A percentile compares a stretch with the other conserved stretches of the same genome.
Conservation (phyloP, 2,329 filamentous ascomycete genomes). For the Microdochium bolleyi region DNA sequence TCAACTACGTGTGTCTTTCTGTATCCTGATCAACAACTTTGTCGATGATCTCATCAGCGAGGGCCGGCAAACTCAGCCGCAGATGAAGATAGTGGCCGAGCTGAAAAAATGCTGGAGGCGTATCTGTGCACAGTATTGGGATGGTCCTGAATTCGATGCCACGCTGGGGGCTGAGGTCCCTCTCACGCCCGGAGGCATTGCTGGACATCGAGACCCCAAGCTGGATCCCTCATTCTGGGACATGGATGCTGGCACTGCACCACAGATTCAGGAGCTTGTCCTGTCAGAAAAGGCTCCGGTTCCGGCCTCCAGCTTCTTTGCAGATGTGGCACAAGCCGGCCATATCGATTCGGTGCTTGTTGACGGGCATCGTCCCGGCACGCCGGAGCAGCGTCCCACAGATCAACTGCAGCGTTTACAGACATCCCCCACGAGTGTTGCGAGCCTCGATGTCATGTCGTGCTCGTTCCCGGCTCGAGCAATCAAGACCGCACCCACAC, state of each 20-base stretch:
- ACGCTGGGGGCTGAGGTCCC: slow-evolving; percentile 55
- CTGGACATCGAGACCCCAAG: slow-evolving; percentile 48
- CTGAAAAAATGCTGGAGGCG: slow-evolving; percentile 96
- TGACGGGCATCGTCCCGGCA: slow-evolving; percentile 33
- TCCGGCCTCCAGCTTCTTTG: slow-evolving; percentile 31
- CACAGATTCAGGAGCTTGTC: slow-evolving; percentile 34
- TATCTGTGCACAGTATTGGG: slow-evolving; percentile 86
- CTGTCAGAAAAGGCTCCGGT: slow-evolving; percentile 13
- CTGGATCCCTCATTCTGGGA: slow-evolving; percentile 49
- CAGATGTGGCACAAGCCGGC: slow-evolving; percentile 36
- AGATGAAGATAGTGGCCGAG: slow-evolving; percentile 82
- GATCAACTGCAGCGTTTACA: slow-evolving; percentile 24
- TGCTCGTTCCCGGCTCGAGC: slow-evolving; percentile 55
- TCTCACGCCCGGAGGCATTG: slow-evolving; percentile 69
- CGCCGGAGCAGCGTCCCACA: slow-evolving; percentile 29
- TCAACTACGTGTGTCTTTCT: slow-evolving; percentile 68
- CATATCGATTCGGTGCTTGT: slow-evolving; percentile 39
- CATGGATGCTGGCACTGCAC: slow-evolving; percentile 31
- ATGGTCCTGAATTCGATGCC: slow-evolving; percentile 57
- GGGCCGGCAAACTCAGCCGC: slow-evolving; percentile 27
- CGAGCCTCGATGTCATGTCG: slow-evolving; percentile 53
- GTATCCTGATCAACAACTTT: slow-evolving; percentile 67
- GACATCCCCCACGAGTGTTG: slow-evolving; percentile 47
- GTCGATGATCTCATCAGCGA: slow-evolving; percentile 37
- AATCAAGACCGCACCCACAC: slow-evolving; percentile 22